A percentile compares a stretch with the other conserved stretches of the same genome.
Evolutionary conservation across 1,284 basidiomycete species (phyloP).

Genomic region (Ustilago bromivora): DNA sequence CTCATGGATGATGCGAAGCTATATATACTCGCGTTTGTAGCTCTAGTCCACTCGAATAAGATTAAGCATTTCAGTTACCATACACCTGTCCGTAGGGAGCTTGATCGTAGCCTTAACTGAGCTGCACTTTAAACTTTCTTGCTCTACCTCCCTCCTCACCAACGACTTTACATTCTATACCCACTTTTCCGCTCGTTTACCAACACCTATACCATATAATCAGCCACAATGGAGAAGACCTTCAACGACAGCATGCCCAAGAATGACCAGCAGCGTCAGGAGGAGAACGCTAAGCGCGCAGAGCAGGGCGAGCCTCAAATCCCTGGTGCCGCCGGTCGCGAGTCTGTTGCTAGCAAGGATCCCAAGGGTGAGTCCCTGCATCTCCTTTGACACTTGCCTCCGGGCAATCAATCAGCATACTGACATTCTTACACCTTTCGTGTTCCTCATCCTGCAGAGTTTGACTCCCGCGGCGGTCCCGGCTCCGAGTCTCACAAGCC

Average conservation of each 20-base stretch:
- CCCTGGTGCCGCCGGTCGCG: constrained; percentile 49
- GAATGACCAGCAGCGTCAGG: constrained; percentile 43
- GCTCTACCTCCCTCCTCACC: background rate
- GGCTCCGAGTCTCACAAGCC: constrained; percentile 53
- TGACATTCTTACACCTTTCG: background rate
- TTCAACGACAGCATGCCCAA: constrained; percentile 48
- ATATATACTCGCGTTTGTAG: background rate
- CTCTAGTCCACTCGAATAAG: background rate
- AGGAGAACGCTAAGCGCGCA: constrained; percentile 46
- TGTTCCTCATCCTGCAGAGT: constrained; percentile 26
- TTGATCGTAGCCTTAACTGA: too few species aligned
- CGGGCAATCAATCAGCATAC: background rate
- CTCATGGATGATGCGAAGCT: background rate
- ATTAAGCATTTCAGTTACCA: background rate
- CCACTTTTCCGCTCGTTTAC: background rate
- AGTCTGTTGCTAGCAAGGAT: constrained; percentile 50
- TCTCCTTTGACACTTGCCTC: background rate
- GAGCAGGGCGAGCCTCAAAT: constrained; percentile 52
- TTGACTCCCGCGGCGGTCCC: constrained; percentile 54
- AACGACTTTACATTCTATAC: constrained; percentile 1
- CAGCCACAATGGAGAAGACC: constrained; percentile 50
- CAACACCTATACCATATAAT: background rate
- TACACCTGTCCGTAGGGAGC: too few species aligned
- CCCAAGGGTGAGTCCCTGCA: constrained; percentile 41
- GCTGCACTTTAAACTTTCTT: too few species aligned